Base-by-base conservation (phyloP, 2,329 filamentous ascomycete genomes). In the Diaporthe humulicola region DNA sequence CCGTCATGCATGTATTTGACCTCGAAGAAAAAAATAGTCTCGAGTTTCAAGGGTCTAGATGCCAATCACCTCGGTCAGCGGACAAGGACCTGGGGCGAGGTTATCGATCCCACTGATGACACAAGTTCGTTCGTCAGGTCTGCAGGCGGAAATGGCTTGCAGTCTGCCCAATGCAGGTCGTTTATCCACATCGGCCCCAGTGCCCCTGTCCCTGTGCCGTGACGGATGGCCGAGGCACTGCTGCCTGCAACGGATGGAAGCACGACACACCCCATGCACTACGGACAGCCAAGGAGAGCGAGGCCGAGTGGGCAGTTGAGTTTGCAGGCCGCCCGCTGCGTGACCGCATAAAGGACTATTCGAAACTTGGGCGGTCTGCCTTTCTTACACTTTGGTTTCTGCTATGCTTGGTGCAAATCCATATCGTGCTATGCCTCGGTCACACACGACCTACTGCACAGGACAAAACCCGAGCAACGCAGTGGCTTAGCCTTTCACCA, bases 361-460 rank as follows among this genome's bases (percentile, higher is more conserved):
- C 48, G 66, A 57, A 57, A 66, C 66, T 28, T 25, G n/a, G 22
- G 50, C 19, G 22, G 66, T 17, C 42, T 40, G 70, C 40, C 74
- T 71, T 75, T 75, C 40, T 66, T 75, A 73, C 66, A 75, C 74
- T 75, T 75, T 40, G 50, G 28, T 40, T 70, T 38, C 42, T 42
- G 33, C 36, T 30, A 40, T 30, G 48, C 38, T 14, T 10, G 40
- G 17, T 28, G 36, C 38, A 33, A 22, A 30, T 28, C 42, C 10
- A 28, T 22, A 8, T 38, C 17, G 48, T 10, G 30, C 25, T 3
- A 19, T 45, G 17, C 25, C n/a, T 64, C 15, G 40, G 22, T 45
- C 40, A 17, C 40, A 66, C 61, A 48, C 22, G 9, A 48, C 40
- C 17, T 19, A 17, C n/a, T 40, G 33, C 30, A 40, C 19, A 25